Percentiles rank a stretch among this genome's conserved stretches.
Evolutionary conservation across 371 early-diverging fungal genomes (phyloP).

Genomic region (Mucor saturninus): DNA sequence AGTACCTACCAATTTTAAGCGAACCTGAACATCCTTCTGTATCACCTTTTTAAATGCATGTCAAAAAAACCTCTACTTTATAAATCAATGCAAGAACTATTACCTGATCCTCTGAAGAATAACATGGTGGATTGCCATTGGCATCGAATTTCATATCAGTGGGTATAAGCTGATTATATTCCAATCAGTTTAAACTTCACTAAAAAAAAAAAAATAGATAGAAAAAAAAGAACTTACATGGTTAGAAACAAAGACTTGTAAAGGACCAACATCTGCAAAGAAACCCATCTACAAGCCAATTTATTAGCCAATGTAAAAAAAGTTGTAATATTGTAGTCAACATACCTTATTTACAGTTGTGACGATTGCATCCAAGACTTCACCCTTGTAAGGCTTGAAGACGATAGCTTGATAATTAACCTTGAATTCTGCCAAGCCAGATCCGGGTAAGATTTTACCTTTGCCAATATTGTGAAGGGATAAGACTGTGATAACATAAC

Average conservation of each 20-base stretch:
- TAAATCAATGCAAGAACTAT: neutral
- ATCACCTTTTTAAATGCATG: constrained; percentile 63
- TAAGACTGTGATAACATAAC: constrained; percentile 92
- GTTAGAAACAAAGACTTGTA: constrained; percentile 94
- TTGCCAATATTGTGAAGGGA: constrained; percentile 76
- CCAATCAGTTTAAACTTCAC: neutral
- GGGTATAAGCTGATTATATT: constrained; percentile 76
- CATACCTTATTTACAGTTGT: constrained; percentile 91
- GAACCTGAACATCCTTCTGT: constrained; percentile 85
- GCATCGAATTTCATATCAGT: constrained; percentile 89
- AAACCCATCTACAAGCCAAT: constrained; percentile 83
- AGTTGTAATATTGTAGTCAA: neutral
- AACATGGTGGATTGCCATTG: constrained; percentile 86
- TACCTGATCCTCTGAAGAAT: constrained; percentile 84
- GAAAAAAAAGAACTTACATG: constrained; percentile 58
- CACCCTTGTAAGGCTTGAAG: constrained; percentile 96
- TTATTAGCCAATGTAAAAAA: neutral
- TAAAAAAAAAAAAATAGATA: neutral
- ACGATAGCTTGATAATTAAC: constrained; percentile 97
- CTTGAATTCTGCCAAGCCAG: constrained; percentile 93
- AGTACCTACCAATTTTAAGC: constrained; percentile 95
- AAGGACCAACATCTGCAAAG: constrained; percentile 96
- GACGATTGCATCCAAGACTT: constrained; percentile 97
- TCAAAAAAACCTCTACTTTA: neutral
- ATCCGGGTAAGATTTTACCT: constrained; percentile 86